phyloP scores from a whole-genome alignment of 2,329 filamentous ascomycete species.

The Apiospora hydei region DNA sequence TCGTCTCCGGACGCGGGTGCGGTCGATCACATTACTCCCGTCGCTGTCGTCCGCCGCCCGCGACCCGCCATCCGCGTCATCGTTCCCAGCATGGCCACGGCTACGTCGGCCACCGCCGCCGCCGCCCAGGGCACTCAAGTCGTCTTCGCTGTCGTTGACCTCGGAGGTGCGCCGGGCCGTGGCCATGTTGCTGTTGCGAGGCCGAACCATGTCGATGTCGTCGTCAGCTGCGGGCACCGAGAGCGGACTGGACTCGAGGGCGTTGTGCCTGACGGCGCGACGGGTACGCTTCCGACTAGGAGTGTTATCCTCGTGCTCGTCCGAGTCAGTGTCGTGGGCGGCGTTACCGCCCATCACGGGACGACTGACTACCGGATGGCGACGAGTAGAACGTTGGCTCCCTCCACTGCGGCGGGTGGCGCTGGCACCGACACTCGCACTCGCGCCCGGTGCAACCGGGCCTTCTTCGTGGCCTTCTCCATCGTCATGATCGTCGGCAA shows the following conservation, averaged over 20 bases:
- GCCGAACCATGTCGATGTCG: constrained; percentile 11
- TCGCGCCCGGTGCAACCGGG: background rate
- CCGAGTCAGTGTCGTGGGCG: constrained; percentile 27
- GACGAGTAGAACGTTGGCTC: constrained; percentile 13
- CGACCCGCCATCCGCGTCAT: background rate
- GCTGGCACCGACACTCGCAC: background rate
- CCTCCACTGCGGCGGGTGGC: constrained; percentile 1
- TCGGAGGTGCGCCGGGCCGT: constrained; percentile 28
- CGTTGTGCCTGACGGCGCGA: constrained; percentile 30
- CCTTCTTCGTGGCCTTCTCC: background rate
- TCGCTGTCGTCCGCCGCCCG: constrained; percentile 15
- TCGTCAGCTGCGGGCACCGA: constrained; percentile 36
- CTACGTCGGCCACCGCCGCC: background rate
- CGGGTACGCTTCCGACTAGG: constrained; percentile 34
- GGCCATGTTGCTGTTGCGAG: constrained; percentile 33
- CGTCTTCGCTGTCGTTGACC: constrained; percentile 27
- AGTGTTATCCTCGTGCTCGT: constrained; percentile 27
- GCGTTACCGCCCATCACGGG: constrained; percentile 7
- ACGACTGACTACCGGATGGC: background rate
- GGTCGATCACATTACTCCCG: constrained; percentile 18
- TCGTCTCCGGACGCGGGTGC: background rate
- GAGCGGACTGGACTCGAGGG: constrained; percentile 39
- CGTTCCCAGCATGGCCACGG: background rate
- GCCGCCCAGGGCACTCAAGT: background rate
- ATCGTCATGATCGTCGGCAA: background rate